Percentiles rank a stretch among this genome's conserved stretches.
Evolutionary conservation across 2,329 filamentous ascomycete genomes (phyloP).

Genomic region (Penicillium sp.): DNA sequence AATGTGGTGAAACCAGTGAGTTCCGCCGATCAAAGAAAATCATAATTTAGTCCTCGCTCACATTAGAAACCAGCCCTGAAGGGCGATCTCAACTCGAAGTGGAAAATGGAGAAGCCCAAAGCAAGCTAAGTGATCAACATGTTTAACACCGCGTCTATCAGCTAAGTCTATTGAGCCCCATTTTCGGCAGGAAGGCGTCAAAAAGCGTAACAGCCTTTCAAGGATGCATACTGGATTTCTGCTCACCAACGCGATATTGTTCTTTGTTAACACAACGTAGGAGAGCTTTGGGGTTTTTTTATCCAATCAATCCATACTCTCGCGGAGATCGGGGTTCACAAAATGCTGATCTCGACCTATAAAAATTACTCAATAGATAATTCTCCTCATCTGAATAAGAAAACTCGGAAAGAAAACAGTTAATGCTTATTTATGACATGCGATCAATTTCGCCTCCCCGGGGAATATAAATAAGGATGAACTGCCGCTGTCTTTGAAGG

Average conservation of each 20-base stretch:
- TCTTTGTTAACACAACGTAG: not conserved
- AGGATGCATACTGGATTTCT: not conserved
- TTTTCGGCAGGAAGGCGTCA: not conserved
- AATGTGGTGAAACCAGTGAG: too few species aligned
- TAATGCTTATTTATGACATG: not conserved
- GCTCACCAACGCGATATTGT: not conserved
- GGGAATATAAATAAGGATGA: constrained; percentile 1
- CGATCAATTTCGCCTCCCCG: not conserved
- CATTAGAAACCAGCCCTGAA: too few species aligned
- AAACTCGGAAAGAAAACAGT: not conserved
- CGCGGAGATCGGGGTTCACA: not conserved
- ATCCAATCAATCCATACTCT: not conserved
- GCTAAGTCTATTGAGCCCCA: constrained; percentile 4
- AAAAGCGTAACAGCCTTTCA: too few species aligned
- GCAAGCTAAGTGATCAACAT: not conserved
- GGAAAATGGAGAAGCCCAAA: too few species aligned
- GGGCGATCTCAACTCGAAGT: too few species aligned
- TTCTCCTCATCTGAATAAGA: not conserved
- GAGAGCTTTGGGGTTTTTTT: not conserved
- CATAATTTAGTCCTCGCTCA: too few species aligned
- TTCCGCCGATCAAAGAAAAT: too few species aligned
- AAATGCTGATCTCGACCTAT: not conserved
- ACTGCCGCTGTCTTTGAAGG: not conserved
- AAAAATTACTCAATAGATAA: not conserved
- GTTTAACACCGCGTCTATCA: not conserved